Evolutionary conservation across 75 land plant genomes (phyloP).

Genomic region (Selaginella tamariscina): DNA sequence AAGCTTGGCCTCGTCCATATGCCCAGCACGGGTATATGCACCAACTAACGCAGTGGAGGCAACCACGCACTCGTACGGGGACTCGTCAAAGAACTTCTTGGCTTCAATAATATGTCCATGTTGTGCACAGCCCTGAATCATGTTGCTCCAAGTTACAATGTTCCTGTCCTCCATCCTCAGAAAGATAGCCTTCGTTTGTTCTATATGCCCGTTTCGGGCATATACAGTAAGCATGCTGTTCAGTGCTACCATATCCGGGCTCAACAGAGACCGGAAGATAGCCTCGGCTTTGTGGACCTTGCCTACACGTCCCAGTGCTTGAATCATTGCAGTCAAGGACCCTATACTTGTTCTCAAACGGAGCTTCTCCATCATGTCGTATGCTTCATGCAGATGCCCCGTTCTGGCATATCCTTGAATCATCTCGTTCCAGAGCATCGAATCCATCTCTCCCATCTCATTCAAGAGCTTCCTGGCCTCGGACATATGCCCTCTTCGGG

Average conservation of each 20-base stretch:
- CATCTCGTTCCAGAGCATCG: not conserved
- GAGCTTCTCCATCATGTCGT: not conserved
- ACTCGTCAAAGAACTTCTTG: not conserved
- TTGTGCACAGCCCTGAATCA: not conserved
- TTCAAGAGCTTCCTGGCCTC: not conserved
- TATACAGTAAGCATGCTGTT: not conserved
- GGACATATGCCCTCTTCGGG: not conserved
- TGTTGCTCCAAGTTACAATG: not conserved
- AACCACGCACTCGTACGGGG: not conserved
- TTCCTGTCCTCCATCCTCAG: not conserved
- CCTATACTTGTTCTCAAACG: not conserved
- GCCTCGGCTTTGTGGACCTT: not conserved
- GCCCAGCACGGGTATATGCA: conserved; percentile 23
- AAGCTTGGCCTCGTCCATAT: not conserved
- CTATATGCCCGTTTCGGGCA: not conserved
- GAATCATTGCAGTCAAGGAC: not conserved
- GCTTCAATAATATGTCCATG: not conserved
- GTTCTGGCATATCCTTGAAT: not conserved
- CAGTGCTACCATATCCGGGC: not conserved
- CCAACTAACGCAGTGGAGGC: not conserved
- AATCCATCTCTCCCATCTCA: not conserved
- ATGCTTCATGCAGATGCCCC: not conserved
- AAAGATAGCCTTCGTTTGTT: not conserved
- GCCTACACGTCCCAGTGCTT: not conserved
- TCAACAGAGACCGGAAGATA: not conserved